Percentiles rank a stretch among this genome's conserved stretches.
These are phyloP conservation scores for Saxispiralis lemnorum DNA, from an alignment of 495 filamentous ascomycete genomes.

Conservation along the genomic window DNA sequence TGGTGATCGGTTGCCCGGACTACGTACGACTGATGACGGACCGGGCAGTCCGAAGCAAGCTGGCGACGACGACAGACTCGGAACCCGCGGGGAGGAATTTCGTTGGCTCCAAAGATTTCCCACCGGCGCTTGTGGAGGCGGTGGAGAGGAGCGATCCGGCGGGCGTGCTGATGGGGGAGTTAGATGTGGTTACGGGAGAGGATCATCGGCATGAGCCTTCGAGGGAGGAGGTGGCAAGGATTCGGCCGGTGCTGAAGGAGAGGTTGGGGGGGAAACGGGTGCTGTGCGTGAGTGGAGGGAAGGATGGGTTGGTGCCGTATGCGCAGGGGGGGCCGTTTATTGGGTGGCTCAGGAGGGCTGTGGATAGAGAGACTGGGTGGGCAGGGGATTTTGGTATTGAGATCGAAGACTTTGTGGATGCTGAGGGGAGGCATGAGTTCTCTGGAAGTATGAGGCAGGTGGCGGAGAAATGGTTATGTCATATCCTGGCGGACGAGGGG, in stretches of 20 bases:
- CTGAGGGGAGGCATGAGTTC: conserved; percentile 55
- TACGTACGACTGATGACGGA: conserved; percentile 61
- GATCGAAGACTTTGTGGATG: conserved; percentile 58
- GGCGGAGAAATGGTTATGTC: conserved; percentile 27
- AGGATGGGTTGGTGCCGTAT: conserved; percentile 77
- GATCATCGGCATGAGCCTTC: conserved; percentile 23
- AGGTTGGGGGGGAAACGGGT: conserved; percentile 55
- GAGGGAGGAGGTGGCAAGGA: conserved; percentile 22
- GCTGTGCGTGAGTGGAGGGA: conserved; percentile 54
- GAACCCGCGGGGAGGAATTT: conserved; percentile 44
- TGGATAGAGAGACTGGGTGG: conserved; percentile 32
- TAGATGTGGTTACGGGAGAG: conserved; percentile 14
- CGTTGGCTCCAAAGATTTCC: conserved; percentile 60
- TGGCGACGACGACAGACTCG: conserved; percentile 37
- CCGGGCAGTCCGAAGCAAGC: conserved; percentile 56
- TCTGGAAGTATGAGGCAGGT: conserved; percentile 55
- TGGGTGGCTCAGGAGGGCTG: conserved; percentile 45
- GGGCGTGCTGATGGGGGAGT: conserved; percentile 38
- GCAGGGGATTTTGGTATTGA: conserved; percentile 32
- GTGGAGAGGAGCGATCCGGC: conserved; percentile 24
- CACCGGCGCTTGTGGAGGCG: conserved; percentile 41
- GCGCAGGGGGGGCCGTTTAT: conserved; percentile 50
- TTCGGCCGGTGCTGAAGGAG: conserved; percentile 32
- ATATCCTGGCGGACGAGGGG: conserved; percentile 8
- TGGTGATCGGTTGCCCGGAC: conserved; percentile 81